Conservation (phyloP, 1,284 basidiomycete species). For the Lignosus rhinocerotis region DNA sequence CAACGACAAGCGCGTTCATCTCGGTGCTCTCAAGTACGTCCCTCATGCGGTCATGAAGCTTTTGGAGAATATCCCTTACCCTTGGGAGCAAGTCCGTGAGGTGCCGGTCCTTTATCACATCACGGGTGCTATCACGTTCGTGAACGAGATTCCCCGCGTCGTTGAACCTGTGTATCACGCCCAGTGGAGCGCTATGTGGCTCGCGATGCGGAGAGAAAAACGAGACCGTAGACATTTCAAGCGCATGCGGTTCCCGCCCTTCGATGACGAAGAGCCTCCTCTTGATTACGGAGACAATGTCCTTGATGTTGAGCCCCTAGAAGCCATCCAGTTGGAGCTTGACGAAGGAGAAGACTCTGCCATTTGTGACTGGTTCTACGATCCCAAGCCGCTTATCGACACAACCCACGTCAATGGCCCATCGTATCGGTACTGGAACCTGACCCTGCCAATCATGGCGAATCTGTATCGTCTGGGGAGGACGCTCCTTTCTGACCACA, state of each 20-base stretch:
- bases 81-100: constrained; percentile 99
- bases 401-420: constrained; percentile 88
- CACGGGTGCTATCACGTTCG: constrained; percentile 99
- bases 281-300: constrained; percentile 99
- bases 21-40: constrained; percentile 98
- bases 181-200: constrained; percentile 99
- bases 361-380: constrained; percentile 99
- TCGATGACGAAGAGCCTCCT: constrained; percentile 98
- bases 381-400: constrained; percentile 92
- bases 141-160: constrained; percentile 96
- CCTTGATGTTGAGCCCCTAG: constrained; percentile 95
- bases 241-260: constrained; percentile 99
- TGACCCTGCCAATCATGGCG: constrained; percentile 93
- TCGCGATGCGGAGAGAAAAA: constrained; percentile 99
- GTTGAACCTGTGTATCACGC: constrained; percentile 99
- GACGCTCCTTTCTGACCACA: constrained; percentile 90
- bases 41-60: constrained; percentile 99
- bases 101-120: constrained; percentile 97
- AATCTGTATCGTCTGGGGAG: constrained; percentile 95
- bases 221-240: constrained; percentile 99
- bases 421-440: constrained; percentile 92
- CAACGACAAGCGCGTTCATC: constrained; percentile 98
- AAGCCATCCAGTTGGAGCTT: constrained; percentile 96
- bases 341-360: constrained; percentile 92
- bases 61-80: constrained; percentile 97